phyloP scores from a whole-genome alignment of 352 stramenopile genomes.

The Globisporangium nodosum region DNA sequence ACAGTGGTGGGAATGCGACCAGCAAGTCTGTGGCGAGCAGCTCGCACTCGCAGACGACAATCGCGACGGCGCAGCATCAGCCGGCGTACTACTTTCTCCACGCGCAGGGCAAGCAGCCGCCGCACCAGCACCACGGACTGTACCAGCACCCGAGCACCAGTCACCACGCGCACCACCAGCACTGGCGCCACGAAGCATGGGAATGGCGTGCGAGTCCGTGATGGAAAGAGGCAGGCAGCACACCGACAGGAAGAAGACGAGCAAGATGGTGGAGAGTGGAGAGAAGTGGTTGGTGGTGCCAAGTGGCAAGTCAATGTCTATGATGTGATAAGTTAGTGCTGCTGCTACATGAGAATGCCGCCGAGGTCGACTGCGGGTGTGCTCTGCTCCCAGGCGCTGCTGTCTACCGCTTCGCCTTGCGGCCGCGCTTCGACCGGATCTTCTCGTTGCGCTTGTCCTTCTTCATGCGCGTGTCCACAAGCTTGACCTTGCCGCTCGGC shows the following conservation, averaged over 20 bases:
- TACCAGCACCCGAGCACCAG: not conserved
- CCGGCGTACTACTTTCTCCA: conserved; percentile 58
- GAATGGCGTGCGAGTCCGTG: conserved; percentile 26
- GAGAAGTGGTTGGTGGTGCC: not conserved
- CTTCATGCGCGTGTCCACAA: conserved; percentile 98
- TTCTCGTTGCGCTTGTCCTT: conserved; percentile 92
- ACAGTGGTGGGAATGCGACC: not conserved
- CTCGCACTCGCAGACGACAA: not conserved
- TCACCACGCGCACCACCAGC: not conserved
- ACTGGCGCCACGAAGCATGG: conserved; percentile 34
- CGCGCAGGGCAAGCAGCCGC: conserved; percentile 9
- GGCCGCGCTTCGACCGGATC: conserved; percentile 75
- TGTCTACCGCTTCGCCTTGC: conserved; percentile 82
- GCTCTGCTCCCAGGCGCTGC: too few species aligned
- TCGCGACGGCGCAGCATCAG: not conserved
- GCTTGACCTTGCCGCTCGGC: conserved; percentile 88
- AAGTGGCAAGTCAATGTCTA: not conserved
- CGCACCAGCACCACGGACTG: conserved; percentile 1
- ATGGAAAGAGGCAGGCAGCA: not conserved
- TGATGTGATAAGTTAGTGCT: conserved; percentile 2
- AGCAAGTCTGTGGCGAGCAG: not conserved
- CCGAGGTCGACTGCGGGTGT: not conserved
- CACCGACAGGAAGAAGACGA: not conserved
- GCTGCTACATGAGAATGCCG: not conserved
- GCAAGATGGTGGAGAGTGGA: not conserved